Conservation (phyloP, 2,329 filamentous ascomycete species). For the Ascocoryne sarcoides region DNA sequence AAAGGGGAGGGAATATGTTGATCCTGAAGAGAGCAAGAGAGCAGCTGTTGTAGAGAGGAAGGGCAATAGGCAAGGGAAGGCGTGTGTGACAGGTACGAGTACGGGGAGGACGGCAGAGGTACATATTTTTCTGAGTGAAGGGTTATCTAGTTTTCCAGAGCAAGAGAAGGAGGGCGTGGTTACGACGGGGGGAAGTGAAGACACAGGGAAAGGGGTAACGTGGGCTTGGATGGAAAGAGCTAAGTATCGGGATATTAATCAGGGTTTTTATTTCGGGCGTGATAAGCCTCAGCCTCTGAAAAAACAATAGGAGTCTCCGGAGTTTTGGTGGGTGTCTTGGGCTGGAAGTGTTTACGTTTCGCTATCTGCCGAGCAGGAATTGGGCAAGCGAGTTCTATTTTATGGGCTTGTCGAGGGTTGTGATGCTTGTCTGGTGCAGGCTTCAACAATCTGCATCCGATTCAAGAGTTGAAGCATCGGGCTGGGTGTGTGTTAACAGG, state of each 20-base stretch:
- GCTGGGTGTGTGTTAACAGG: too few relatives aligned
- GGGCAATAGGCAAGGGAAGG: slow-evolving; percentile 18
- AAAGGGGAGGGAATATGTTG: slow-evolving; percentile 3
- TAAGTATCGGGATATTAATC: slow-evolving; percentile 22
- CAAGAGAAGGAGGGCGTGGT: not conserved
- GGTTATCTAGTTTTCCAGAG: too few relatives aligned
- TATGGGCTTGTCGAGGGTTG: too few relatives aligned
- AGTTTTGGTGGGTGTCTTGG: too few relatives aligned
- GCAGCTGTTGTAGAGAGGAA: slow-evolving; percentile 19
- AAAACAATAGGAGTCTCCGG: too few relatives aligned
- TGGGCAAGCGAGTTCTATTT: too few relatives aligned
- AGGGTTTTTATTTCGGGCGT: slow-evolving; percentile 22
- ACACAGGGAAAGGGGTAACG: not conserved
- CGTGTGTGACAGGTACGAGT: not conserved
- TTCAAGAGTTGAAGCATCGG: too few relatives aligned
- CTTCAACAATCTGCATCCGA: too few relatives aligned
- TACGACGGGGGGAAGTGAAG: slow-evolving; percentile 1
- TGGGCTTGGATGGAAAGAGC: slow-evolving; percentile 22
- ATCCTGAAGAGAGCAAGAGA: slow-evolving; percentile 16
- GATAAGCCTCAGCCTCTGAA: too few relatives aligned
- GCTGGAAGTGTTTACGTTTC: too few relatives aligned
- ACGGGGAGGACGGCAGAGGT: not conserved
- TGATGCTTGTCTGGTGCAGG: too few relatives aligned
- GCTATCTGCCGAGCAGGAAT: too few relatives aligned
- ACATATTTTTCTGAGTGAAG: not conserved